Percentiles rank a stretch among this genome's conserved stretches.
phyloP scores from a whole-genome alignment of 495 filamentous ascomycete genomes.

The Tuber microsphaerosporum region DNA sequence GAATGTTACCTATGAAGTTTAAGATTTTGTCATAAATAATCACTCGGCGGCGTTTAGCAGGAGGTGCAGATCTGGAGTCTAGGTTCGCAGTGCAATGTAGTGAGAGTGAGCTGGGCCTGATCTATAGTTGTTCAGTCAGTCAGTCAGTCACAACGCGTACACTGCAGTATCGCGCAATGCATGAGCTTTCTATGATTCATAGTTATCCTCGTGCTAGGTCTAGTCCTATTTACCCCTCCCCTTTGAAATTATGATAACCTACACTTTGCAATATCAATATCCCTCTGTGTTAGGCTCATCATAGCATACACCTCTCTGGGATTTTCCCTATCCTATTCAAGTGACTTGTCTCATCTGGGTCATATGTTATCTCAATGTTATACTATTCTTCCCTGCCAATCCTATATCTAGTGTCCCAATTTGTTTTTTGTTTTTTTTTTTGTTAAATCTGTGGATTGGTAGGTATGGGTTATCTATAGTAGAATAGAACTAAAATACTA shows the following conservation, averaged over 20 bases:
- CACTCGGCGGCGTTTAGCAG: background rate
- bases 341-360: background rate
- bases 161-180: background rate
- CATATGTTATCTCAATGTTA: background rate
- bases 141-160: background rate
- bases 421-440: no score
- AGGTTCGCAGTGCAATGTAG: background rate
- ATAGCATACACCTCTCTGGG: background rate
- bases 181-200: no score
- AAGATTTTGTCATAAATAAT: background rate
- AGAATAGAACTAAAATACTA: no score
- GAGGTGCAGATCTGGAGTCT: background rate
- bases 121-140: background rate
- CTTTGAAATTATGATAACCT: background rate
- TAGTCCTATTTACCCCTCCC: background rate
- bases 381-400: background rate
- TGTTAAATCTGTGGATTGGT: no score
- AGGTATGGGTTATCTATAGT: no score
- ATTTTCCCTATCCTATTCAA: background rate
- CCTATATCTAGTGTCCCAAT: background rate
- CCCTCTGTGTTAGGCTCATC: background rate
- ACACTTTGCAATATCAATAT: background rate
- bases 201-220: background rate
- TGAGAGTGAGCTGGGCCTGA: background rate
- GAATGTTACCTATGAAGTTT: background rate